Base-by-base conservation (phyloP, 768 basidiomycete genomes). In the Russula dissimulans region DNA sequence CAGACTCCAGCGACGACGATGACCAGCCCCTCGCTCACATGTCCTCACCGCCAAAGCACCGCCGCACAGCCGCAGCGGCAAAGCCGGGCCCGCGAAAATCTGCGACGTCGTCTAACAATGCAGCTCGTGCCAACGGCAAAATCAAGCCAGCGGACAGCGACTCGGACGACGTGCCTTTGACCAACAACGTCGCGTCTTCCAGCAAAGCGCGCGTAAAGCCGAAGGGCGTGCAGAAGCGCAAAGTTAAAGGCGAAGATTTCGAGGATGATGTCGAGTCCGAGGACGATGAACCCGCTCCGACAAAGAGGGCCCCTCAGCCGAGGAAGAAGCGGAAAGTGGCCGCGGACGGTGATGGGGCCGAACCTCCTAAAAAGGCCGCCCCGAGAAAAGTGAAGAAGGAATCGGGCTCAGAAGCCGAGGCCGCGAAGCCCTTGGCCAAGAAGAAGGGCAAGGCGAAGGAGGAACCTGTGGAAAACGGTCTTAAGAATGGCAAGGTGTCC, bases 1-100 rank as follows among this genome's bases (percentile, higher is more conserved):
- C 76, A n/a, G 48, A 57, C 29, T 69, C 74, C 31, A 77, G 78
- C 60, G 76, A 80, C 15, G 77, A 83, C 32, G 86, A 83, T 61
- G 87, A 88, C 48, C 86, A 90, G 64, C 87, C 89, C 57, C 76
- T 75, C 17, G 87, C 86, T 54, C 78, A 89, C 42, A 84, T 87
- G 51, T 86, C 87, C 31, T 87, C 89, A 42, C 87, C 86, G 18
- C 77, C 74, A 4, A 89, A 88, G 72, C 73, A 73, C 57, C 59
- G 68, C 17, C 69, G 69, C 29, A 71, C 78, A 4, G 70, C 74
- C n/a, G 67, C 74, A 41, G 77, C 74, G 72, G 22, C 22, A 26
- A 26, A 26, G 2, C 73, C 74, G 22, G 77, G 79, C 39, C 74
- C 74, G 41, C 70, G 75, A 34, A 68, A 71, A 53, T 72, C 75